Conservation (phyloP, 2,329 filamentous ascomycete genomes). For the Verticillium klebahnii region DNA sequence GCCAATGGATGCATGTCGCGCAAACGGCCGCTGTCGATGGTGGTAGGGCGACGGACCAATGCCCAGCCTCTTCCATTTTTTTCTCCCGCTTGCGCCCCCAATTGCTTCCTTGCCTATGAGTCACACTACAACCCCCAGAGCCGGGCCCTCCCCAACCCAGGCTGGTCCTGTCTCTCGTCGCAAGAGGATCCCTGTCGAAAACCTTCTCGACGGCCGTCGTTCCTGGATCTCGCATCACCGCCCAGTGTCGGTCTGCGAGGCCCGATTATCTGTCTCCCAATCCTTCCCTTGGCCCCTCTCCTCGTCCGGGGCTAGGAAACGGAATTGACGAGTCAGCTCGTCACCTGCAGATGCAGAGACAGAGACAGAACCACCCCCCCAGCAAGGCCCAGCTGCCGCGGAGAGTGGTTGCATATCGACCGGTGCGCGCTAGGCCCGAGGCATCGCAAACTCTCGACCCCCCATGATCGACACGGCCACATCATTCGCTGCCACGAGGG, state of each 20-base stretch:
- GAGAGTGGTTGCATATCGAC: constrained; percentile 10
- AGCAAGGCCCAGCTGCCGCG: neutral
- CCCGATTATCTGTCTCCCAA: neutral
- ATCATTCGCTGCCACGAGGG: constrained; percentile 2
- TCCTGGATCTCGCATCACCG: constrained; percentile 15
- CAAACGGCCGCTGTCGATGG: neutral
- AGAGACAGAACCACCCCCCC: neutral
- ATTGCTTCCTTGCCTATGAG: neutral
- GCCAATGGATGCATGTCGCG: neutral
- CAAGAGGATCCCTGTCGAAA: constrained; percentile 12
- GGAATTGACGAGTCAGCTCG: constrained; percentile 14
- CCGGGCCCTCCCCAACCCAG: constrained; percentile 7
- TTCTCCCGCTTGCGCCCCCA: neutral
- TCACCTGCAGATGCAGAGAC: neutral
- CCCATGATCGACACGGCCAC: neutral
- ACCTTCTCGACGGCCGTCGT: constrained; percentile 2
- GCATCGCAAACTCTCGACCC: constrained; percentile 6
- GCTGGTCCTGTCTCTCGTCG: constrained; percentile 13
- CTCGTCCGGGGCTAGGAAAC: constrained; percentile 1
- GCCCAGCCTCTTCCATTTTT: neutral
- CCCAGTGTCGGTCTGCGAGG: constrained; percentile 1
- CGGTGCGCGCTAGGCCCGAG: constrained; percentile 7
- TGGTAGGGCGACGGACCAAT: neutral
- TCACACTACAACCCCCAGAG: neutral
- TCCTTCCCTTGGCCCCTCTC: neutral